Evolutionary conservation across 371 early-diverging fungal genomes (phyloP).

Genomic region (Cladochytrium tenue): DNA sequence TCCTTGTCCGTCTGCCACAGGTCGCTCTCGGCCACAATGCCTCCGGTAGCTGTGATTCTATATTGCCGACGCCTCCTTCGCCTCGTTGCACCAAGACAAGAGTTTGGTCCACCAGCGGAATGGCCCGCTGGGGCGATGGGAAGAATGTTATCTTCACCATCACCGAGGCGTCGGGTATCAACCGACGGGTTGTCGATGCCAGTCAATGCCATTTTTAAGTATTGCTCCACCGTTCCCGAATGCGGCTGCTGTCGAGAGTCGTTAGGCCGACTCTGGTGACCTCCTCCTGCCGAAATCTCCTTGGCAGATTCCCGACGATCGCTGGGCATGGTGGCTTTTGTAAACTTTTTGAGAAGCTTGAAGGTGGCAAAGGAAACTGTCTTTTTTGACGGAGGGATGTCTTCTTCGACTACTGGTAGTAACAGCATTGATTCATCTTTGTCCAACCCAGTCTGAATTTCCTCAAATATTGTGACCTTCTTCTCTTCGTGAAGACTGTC

Average conservation of each 20-base stretch:
- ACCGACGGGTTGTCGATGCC: too few species aligned
- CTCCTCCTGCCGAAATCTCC: neutral
- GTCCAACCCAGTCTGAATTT: neutral
- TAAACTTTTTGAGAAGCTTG: conserved; percentile 33
- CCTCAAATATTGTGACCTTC: neutral
- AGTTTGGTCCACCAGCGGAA: neutral
- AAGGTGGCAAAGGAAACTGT: conserved; percentile 34
- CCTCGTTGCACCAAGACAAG: neutral
- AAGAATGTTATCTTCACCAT: neutral
- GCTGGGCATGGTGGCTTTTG: neutral
- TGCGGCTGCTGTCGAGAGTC: neutral
- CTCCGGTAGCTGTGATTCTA: conserved; percentile 13
- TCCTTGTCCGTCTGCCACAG: neutral
- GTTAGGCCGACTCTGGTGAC: neutral
- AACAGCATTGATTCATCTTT: neutral
- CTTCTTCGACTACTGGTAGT: neutral
- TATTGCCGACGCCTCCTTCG: neutral
- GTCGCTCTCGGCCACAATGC: conserved; percentile 5
- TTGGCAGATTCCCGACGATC: neutral
- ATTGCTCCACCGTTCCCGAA: neutral
- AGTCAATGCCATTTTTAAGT: conserved; percentile 1
- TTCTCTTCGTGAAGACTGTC: neutral
- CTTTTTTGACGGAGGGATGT: conserved; percentile 2
- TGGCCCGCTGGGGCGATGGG: neutral
- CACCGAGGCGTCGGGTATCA: neutral